Evolutionary conservation across 257 asterid species (phyloP).

Genomic region (Nicotiana otophora): DNA sequence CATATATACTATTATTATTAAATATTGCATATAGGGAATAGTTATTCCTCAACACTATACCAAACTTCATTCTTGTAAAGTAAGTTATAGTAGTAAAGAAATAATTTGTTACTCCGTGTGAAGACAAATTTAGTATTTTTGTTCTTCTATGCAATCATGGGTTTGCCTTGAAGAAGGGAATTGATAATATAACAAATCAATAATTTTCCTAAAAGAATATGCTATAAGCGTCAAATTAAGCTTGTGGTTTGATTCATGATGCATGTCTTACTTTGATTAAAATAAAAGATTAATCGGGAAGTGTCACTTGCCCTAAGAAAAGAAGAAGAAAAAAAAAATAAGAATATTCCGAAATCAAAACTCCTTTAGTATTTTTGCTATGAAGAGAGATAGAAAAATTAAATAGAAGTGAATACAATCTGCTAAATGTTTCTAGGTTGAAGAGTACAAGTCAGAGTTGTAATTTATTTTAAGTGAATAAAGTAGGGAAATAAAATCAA

Average conservation of each 20-base stretch:
- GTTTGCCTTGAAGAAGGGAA: not conserved
- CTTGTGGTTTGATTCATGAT: not conserved
- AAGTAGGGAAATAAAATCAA: not conserved
- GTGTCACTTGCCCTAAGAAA: not conserved
- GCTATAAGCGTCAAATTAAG: not conserved
- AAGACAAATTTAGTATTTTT: constrained; percentile 6
- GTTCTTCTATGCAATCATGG: constrained; percentile 21
- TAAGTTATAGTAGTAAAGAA: constrained; percentile 25
- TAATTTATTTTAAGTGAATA: not conserved
- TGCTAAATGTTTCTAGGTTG: not conserved
- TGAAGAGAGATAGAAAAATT: not conserved
- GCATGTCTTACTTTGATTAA: not conserved
- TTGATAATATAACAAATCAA: not conserved
- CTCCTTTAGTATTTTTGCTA: not conserved
- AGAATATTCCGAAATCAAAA: not conserved
- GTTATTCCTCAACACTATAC: constrained; percentile 16
- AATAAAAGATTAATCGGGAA: not conserved
- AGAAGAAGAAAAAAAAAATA: not conserved
- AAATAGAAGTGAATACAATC: not conserved
- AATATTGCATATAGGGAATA: not conserved
- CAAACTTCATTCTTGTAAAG: constrained; percentile 31
- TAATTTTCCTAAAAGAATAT: not conserved
- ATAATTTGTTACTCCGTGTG: constrained; percentile 21
- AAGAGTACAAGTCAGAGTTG: not conserved
- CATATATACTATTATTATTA: not conserved